Percentiles rank a stretch among this genome's conserved stretches.
Evolutionary conservation across 164 flowering plant genomes (phyloP).

Genomic region (Houttuynia cordata): DNA sequence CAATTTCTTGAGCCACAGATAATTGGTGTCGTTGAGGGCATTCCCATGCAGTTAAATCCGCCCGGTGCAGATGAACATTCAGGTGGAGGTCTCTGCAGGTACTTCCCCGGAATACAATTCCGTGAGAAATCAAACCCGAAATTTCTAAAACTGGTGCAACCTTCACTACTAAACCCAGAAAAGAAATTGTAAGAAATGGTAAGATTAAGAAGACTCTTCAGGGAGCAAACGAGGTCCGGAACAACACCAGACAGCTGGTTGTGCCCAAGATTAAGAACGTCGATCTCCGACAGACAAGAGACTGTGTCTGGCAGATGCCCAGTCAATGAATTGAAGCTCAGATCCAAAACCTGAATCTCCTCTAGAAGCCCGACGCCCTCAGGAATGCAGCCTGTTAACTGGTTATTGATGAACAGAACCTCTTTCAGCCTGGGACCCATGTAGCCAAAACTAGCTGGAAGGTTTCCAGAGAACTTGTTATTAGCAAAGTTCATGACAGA

Average conservation of each 20-base stretch:
- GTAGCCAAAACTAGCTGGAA: constrained; percentile 65
- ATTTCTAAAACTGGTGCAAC: constrained; percentile 39
- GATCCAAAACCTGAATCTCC: constrained; percentile 66
- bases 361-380: constrained; percentile 60
- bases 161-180: constrained; percentile 61
- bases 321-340: constrained; percentile 61
- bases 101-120: constrained; percentile 69
- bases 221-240: constrained; percentile 55
- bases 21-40: constrained; percentile 22
- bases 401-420: constrained; percentile 68
- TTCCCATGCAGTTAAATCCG: constrained; percentile 46
- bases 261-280: constrained; percentile 68
- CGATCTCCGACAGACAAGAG: constrained; percentile 54
- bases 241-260: constrained; percentile 66
- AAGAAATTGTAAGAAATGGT: constrained; percentile 77
- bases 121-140: constrained; percentile 62
- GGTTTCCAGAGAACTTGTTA: constrained; percentile 51
- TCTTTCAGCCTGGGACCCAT: constrained; percentile 57
- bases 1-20: neutral
- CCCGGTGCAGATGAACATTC: constrained; percentile 49
- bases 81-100: constrained; percentile 62
- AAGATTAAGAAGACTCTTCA: constrained; percentile 48
- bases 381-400: constrained; percentile 84
- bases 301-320: constrained; percentile 80
- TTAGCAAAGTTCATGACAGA: constrained; percentile 89